Base-by-base conservation (phyloP, 495 filamentous ascomycete species). In the Immersiella caudata region DNA sequence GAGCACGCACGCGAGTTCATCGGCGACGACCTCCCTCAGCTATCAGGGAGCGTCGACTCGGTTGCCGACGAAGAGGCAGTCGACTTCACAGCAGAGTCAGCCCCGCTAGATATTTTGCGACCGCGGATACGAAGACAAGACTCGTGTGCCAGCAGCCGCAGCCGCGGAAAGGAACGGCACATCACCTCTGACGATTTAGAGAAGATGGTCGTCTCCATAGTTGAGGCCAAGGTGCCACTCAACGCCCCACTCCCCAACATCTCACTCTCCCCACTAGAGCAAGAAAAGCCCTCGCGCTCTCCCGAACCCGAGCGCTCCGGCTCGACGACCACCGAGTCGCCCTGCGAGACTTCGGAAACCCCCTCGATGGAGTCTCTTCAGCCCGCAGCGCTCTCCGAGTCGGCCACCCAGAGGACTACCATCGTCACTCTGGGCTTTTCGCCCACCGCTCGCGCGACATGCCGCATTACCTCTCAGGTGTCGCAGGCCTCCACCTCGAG, bases 41-140 rank as follows among this genome's bases (percentile, higher is more conserved):
- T 99, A 36, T 98, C 96, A n/a, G 88, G 88, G 40, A 97, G 93
- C 76, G 89, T 97, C 64, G 93, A 96, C 72, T 97, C 94, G 12
- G 83, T 89, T 54, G 85, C 84, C 33, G 93, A 92, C 60, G 89
- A 93, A 71, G 89, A 93, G 73, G 84, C 85, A n/a, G 84, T 90
- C 62, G 90, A 93, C 68, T 83, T 87, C 57, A 84, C 86, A 29
- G 82, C 88, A 55, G 84, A 88, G 26, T 83, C 82, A 7, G 82
- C 83, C 11, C 79, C 82, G 58, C 79, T 85, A 65, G 79, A 90
- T 73, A 84, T 89, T 73, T 68, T 84, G 9, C 84, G 85, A 9
- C 89, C 88, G 22, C 80, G 83, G 62, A 82, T 90, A 66, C 80
- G 78, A 66, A 79, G 87, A 62, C 80, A 84, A 57, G 83, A 86